Evolutionary conservation across 1,139 yeast genomes (phyloP), one percentile per base, ranked within the genome.

Genomic region (Suhomyces guaymorum): DNA sequence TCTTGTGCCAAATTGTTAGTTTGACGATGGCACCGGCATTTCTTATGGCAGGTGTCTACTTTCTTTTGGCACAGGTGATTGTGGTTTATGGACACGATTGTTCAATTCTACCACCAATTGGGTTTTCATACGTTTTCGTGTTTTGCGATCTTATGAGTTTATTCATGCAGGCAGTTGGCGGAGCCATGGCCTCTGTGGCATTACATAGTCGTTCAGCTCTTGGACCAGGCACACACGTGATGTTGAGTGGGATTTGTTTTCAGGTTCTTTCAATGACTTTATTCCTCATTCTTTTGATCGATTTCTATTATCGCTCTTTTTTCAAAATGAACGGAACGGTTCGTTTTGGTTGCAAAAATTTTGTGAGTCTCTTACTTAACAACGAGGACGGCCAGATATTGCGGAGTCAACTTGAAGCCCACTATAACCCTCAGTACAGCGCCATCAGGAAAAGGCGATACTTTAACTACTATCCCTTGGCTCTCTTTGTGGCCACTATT

Each of bases 11-110:
- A 41, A 61, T 63, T 32, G 58, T 66, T 31, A 44, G 54, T 22
- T 52, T 66, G 25, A 66, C 71, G 1, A 49, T 66, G 24, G 66
- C 70, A 4, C 73, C 72, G 1, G 68, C 70, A 1, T 62, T 66
- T 32, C 44, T 64, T 7, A 66, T 66, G 73, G 72, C 68, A 0
- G 69, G 66, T 0, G 50, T 67, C 5, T 66, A 67, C 46, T 62
- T 54, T 37, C 44, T 64, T 13, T 51, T 66, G 26, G 69, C 65
- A 2, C 66, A 64, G 39, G 45, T 65, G 31, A 51, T 63, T 28
- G 60, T 59, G 15, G 40, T 61, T 5, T 49, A 61, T 39, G 69
- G 67, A 7, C 41, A 55, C 17, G 40, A 45, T 15, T 58, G 39
- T 32, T 56, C 66, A 2, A 30, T 51, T 7, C 43, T 66, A 17